Evolutionary conservation across 441 rosid species (phyloP).

Genomic region (Metrosideros polymorpha): DNA sequence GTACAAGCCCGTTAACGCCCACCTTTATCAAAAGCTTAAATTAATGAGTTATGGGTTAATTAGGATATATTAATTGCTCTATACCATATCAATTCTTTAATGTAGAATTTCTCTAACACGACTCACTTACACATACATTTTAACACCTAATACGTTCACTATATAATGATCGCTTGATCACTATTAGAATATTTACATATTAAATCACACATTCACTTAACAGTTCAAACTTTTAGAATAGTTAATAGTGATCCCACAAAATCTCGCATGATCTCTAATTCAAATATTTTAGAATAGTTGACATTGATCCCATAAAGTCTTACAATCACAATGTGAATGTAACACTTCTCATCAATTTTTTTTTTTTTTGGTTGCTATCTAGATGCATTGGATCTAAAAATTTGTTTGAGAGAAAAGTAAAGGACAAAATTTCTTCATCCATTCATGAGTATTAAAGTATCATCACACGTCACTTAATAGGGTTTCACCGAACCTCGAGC

Average conservation of each 20-base stretch:
- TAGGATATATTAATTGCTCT: too few relatives aligned
- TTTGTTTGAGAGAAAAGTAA: not conserved
- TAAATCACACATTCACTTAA: fast-evolving
- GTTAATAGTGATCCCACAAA: not conserved
- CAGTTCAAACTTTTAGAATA: too few relatives aligned
- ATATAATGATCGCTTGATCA: not conserved
- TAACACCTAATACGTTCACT: not conserved
- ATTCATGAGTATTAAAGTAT: not conserved
- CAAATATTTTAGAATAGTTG: too few relatives aligned
- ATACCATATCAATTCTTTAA: too few relatives aligned
- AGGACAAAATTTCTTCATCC: not conserved
- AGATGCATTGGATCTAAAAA: not conserved
- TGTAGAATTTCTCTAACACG: too few relatives aligned
- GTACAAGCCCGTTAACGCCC: too few relatives aligned
- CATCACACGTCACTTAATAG: not conserved
- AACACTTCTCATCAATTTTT: not conserved
- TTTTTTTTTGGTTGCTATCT: not conserved
- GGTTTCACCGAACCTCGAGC: not conserved
- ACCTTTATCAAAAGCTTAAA: too few relatives aligned
- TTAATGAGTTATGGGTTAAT: too few relatives aligned
- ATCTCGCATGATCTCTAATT: too few relatives aligned
- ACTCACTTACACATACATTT: too few relatives aligned
- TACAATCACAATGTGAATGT: not conserved
- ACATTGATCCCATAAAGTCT: not conserved
- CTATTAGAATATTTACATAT: not conserved